Base-by-base conservation (phyloP, 1,139 yeast genomes). In the Blastobotrys ciferrii region DNA sequence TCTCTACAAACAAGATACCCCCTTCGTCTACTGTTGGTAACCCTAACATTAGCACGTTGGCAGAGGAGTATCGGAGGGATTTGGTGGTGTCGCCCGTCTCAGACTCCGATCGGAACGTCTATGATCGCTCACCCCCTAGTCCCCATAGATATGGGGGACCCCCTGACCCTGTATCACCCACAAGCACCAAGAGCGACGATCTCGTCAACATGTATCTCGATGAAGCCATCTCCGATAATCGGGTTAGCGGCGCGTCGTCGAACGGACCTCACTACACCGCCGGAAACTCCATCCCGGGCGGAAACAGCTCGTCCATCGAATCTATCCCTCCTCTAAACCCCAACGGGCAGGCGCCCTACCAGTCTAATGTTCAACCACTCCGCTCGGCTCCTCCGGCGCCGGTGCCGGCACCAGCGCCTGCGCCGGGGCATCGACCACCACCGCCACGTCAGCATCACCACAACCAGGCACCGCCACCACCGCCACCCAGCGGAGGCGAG, bases 1-100 rank as follows among this genome's bases (percentile, higher is more conserved):
- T 58, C n/a, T 58, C 62, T 3, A 58, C 61, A 3, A 59, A 58
- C 45, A 59, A 58, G 49, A 59, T 57, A 32, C 62, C 62, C 7
- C 61, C 62, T 4, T 38, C 57, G 2, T 55, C 61, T 7, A 53
- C 53, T 3, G 53, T 54, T 7, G 57, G 46, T 11, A 47, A 45
- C 14, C 33, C 57, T 1, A 55, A 56, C 3, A 49, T 55, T 7
- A 57, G 60, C 6, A 58, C 60, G 14, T 45, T 53, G 32, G 58
- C 59, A 1, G 58, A 55, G 4, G 60, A 58, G 43, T 57, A 58
- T 42, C 49, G 58, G 42, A 23, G 46, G 15, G 44, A 47, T 33
- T 17, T 36, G 25, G 19, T 45, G 44, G 43, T 37, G n/a, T 32
- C 45, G 5, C 38, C 45, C 7, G 35, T 45, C 4, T 30, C 23